These are phyloP conservation scores for Candida takata DNA, from an alignment of 805 yeast genomes.

Conservation along the genomic window DNA sequence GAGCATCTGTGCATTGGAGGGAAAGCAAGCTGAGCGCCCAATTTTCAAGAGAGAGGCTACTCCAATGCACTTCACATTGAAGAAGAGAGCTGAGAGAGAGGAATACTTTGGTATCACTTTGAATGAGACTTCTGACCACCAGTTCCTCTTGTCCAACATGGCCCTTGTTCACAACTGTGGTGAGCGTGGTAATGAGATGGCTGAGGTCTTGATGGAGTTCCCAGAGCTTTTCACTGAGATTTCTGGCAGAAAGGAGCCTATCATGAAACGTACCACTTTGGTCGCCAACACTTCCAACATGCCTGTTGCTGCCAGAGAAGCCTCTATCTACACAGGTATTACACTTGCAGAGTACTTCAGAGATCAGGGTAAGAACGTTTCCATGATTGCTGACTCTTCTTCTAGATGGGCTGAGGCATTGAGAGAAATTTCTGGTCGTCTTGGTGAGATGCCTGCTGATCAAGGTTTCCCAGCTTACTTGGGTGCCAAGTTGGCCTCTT, in stretches of 20 bases:
- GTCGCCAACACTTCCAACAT: conserved; percentile 98
- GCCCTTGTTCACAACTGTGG: conserved; percentile 47
- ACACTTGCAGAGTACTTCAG: conserved; percentile 98
- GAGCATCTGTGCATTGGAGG: conserved; percentile 20
- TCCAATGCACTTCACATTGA: conserved; percentile 26
- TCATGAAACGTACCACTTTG: conserved; percentile 98
- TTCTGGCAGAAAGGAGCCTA: conserved; percentile 92
- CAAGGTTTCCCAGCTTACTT: conserved; percentile 99
- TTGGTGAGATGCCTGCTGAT: conserved; percentile 99
- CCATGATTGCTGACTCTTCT: conserved; percentile 99
- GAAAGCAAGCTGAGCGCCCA: conserved; percentile 9
- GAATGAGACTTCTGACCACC: conserved; percentile 32
- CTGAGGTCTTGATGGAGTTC: conserved; percentile 98
- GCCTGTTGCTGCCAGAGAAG: conserved; percentile 99
- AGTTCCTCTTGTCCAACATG: conserved; percentile 33
- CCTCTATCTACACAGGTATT: conserved; percentile 98
- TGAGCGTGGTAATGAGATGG: conserved; percentile 99
- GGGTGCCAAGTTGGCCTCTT: conserved; percentile 97
- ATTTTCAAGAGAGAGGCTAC: conserved; percentile 8
- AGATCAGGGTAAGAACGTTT: conserved; percentile 98
- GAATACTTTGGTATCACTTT: conserved; percentile 37
- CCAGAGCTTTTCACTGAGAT: conserved; percentile 93
- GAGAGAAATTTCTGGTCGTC: conserved; percentile 99
- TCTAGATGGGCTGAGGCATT: conserved; percentile 99
- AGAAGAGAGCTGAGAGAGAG: conserved; percentile 23